Conservation (phyloP, 2,329 filamentous ascomycete species). For the Ceratocystis cacaofunesta region DNA sequence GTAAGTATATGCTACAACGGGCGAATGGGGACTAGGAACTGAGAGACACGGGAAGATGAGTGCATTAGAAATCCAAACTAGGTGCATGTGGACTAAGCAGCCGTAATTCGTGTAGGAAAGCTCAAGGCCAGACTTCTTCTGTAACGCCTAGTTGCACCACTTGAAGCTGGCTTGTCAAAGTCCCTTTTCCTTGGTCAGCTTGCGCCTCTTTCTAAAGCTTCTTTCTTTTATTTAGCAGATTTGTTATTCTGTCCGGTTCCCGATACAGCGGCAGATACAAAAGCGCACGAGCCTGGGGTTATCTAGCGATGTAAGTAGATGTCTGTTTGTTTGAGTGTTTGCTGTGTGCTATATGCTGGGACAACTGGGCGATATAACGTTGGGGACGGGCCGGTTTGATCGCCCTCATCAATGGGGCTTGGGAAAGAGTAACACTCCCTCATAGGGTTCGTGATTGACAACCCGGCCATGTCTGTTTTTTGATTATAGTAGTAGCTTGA, state of each 20-base stretch:
- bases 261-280: background rate
- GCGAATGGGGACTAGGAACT: background rate
- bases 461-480: background rate
- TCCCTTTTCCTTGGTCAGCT: background rate
- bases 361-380: background rate
- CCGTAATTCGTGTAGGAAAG: background rate
- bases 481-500: background rate
- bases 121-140: background rate
- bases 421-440: no score
- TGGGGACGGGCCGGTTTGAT: constrained; percentile 3
- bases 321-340: no score
- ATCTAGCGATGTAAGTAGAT: background rate
- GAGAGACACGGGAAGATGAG: background rate
- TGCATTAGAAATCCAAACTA: background rate
- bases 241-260: background rate
- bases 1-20: no score
- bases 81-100: background rate
- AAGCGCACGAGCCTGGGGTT: background rate
- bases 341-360: background rate
- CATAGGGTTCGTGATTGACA: no score
- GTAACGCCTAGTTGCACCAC: background rate
- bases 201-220: background rate
- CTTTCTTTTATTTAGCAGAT: background rate
- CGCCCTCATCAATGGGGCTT: no score
- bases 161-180: background rate